phyloP scores from a whole-genome alignment of 2,329 filamentous ascomycete species.

The Colletotrichum caudatum region DNA sequence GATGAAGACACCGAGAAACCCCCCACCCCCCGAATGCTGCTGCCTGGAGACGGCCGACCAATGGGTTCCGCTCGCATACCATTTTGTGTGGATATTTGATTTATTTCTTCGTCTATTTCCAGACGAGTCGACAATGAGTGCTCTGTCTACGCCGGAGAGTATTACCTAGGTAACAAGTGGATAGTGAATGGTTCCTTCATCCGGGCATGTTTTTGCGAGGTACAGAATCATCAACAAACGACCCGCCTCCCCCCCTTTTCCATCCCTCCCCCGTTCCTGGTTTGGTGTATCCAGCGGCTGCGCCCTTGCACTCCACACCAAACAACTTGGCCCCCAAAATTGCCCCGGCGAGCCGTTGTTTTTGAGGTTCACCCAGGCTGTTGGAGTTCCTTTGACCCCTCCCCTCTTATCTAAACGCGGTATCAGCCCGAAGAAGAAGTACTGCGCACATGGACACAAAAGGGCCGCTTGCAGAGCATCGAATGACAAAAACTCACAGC shows the following conservation, averaged over 20 bases:
- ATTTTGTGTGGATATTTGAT: neutral
- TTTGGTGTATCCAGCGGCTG: neutral
- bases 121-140: neutral
- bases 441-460: neutral
- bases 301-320: neutral
- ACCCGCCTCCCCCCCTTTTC: neutral
- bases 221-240: no score
- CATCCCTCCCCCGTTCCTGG: neutral
- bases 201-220: constrained; percentile 3
- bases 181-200: neutral
- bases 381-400: neutral
- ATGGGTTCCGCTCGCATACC: neutral
- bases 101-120: neutral
- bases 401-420: neutral
- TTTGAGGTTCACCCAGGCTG: constrained; percentile 2
- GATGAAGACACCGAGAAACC: neutral
- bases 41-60: constrained; percentile 1
- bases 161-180: neutral
- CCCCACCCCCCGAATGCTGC: neutral
- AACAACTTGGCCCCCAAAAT: neutral
- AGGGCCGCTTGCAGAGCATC: neutral
- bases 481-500: neutral
- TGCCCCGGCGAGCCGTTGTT: constrained; percentile 2
- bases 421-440: neutral
- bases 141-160: neutral